Conservation (phyloP, 2,329 filamentous ascomycete genomes). For the Exophiala aquamarina region DNA sequence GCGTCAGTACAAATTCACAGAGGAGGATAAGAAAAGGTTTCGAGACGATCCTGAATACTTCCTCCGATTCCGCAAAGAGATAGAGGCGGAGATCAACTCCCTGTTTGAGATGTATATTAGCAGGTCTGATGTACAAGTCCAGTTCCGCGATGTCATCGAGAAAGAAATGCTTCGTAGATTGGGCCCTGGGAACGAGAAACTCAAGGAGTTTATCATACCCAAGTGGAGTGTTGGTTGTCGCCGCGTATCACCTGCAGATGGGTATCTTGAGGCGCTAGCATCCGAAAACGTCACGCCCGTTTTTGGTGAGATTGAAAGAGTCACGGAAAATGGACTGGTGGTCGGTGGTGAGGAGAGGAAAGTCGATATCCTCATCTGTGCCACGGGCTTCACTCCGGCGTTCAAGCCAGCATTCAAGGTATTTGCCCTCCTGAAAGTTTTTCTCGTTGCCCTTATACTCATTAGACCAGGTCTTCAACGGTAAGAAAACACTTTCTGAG, state of each 20-base stretch:
- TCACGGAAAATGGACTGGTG: slow-evolving; percentile 29
- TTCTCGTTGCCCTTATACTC: slow-evolving; percentile 31
- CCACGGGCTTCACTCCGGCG: slow-evolving; percentile 38
- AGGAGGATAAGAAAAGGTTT: slow-evolving; percentile 23
- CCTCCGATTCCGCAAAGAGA: slow-evolving; percentile 31
- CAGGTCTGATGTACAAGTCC: slow-evolving; percentile 5
- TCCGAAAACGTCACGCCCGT: slow-evolving; percentile 27
- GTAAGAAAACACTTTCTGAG: slow-evolving; percentile 3
- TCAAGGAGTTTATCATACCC: slow-evolving; percentile 27
- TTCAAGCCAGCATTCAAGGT: slow-evolving; percentile 33
- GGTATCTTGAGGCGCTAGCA: slow-evolving; percentile 29
- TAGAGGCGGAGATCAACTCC: slow-evolving; percentile 31
- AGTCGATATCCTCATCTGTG: slow-evolving; percentile 37
- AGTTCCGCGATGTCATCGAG: slow-evolving; percentile 4
- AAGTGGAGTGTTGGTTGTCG: slow-evolving; percentile 23
- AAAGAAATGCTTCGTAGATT: slow-evolving; percentile 26
- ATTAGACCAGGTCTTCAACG: slow-evolving; percentile 10
- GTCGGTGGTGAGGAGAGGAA: slow-evolving; percentile 34
- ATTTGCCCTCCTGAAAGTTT: slow-evolving; percentile 31
- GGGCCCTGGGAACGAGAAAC: slow-evolving; percentile 15
- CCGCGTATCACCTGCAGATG: slow-evolving; percentile 27
- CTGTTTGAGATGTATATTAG: slow-evolving; percentile 20
- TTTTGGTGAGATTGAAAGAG: slow-evolving; percentile 17
- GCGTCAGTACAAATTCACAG: slow-evolving; percentile 26
- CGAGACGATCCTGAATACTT: slow-evolving; percentile 26